A percentile compares a stretch with the other conserved stretches of the same genome.
Evolutionary conservation across 164 flowering plant genomes (phyloP).

Genomic region (Malania oleifera): DNA sequence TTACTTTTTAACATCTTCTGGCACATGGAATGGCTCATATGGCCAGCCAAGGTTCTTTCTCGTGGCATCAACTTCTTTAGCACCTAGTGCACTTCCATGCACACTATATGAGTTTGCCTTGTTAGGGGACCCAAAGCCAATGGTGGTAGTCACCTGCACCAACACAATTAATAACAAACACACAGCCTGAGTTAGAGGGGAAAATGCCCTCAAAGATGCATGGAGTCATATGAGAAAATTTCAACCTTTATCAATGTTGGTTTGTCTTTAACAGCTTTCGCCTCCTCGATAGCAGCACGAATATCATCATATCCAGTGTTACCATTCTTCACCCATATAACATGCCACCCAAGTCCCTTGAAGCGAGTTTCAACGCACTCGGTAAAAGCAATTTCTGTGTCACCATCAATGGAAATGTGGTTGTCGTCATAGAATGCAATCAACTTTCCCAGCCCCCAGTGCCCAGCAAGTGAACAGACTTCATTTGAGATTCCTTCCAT

Average conservation of each 20-base stretch:
- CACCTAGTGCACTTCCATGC: constrained; percentile 91
- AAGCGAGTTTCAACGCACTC: constrained; percentile 83
- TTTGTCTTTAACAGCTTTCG: constrained; percentile 83
- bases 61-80: constrained; percentile 96
- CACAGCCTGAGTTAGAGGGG: too few relatives aligned
- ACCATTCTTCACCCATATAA: constrained; percentile 96
- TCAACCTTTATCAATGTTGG: constrained; percentile 94
- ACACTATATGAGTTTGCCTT: constrained; percentile 94
- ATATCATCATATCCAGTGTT: constrained; percentile 95
- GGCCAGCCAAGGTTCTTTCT: constrained; percentile 95
- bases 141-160: constrained; percentile 86
- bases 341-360: constrained; percentile 97
- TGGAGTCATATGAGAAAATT: neutral
- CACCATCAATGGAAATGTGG: constrained; percentile 96
- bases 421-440: constrained; percentile 96
- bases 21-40: constrained; percentile 89
- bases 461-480: constrained; percentile 91
- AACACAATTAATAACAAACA: neutral
- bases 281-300: constrained; percentile 94
- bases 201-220: too few relatives aligned
- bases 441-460: constrained; percentile 98
- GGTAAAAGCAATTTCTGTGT: constrained; percentile 93
- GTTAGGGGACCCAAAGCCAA: constrained; percentile 98
- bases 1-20: constrained; percentile 87
- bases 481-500: constrained; percentile 97